Evolutionary conservation across 2,329 filamentous ascomycete genomes (phyloP), one percentile per base, ranked within the genome.

Genomic region (Pseudogymnoascus sp.): DNA sequence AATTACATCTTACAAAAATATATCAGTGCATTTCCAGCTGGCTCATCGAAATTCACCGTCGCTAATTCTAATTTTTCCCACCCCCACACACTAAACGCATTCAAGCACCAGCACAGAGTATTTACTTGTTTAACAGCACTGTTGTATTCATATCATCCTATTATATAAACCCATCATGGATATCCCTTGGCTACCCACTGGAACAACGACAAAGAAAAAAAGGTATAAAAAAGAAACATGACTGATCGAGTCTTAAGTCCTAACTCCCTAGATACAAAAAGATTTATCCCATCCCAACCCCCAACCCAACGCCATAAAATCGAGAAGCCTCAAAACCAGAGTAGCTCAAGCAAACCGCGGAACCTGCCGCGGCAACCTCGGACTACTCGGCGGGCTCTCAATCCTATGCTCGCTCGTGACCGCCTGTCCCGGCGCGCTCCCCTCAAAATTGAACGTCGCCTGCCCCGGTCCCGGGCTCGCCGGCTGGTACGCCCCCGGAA

Each of bases 401-500:
- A 72, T 67, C 60, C 71, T 63, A 41, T 41, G 45, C 61, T 71
- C 70, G 38, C 66, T 68, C 2, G 70, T 73, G 36, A 72, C 66
- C 2, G 72, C 72, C 63, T 70, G 66, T 14, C 71, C 70, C 14
- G 64, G 62, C 6, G 38, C 69, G 63, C 64, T 64, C 68, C 19
- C 67, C 58, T 6, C 60, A 58, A 22, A 66, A 65, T 78, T 75
- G 66, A 82, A 83, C 23, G 69, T 72, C 11, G 75, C 76, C 70
- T 79, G 78, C 42, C 68, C 73, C 7, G 77, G 75, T 33, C 77
- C 78, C 35, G 82, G 81, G 69, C 78, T 82, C 74, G 78, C 81
- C 63, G 79, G 79, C 5, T 82, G 79, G 72, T 97, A 97, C 0
- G 92, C 90, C 5, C 89, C 90, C 0, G 93, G 93, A 64, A 97